Evolutionary conservation across 1,139 yeast genomes (phyloP), one percentile per base, ranked within the genome.

Genomic region (Blastobotrys apis): DNA sequence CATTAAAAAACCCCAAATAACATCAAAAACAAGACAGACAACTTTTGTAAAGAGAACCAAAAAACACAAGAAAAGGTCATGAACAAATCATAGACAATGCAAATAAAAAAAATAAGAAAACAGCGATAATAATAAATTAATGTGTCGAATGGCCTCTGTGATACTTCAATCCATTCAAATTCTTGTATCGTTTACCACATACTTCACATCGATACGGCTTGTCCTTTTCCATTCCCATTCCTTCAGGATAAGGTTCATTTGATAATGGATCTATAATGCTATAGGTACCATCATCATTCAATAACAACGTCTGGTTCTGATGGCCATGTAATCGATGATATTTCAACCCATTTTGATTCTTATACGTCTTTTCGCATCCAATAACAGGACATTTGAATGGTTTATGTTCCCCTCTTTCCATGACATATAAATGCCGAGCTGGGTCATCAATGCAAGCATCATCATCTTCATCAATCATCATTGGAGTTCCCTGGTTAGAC

Each of bases 121-220:
- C n/a, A n/a, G n/a, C n/a, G n/a, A n/a, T 23, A 23, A 36, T 15
- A 36, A 36, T 27, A 36, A 36, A 27, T 68, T 67, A 90, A 72
- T 92, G 97, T 37, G 97, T 90, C 17, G 97, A 84, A 67, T 92
- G 99, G 21, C 97, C 97, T 57, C 97, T 78, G 65, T 92, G 99
- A 65, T 92, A 92, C 68, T 92, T 92, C 65, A 92, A 75, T 30
- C 99, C 99, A 65, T 92, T 92, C 59, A 92, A 73, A 63, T 92
- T 92, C 74, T 94, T 92, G 70, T 92, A 92, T 47, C 98, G 74
- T 69, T 92, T 94, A 46, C 97, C 97, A 68, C 99, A 92, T 38
- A 92, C 96, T 66, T 92, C 97, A 68, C 99, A 92, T 60, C 97
- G 77, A 65, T 92, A 92, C 29, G 98, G 99, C 69, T 94, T 94